phyloP scores from a whole-genome alignment of 1,284 basidiomycete genomes.

The Tilletia caries region DNA sequence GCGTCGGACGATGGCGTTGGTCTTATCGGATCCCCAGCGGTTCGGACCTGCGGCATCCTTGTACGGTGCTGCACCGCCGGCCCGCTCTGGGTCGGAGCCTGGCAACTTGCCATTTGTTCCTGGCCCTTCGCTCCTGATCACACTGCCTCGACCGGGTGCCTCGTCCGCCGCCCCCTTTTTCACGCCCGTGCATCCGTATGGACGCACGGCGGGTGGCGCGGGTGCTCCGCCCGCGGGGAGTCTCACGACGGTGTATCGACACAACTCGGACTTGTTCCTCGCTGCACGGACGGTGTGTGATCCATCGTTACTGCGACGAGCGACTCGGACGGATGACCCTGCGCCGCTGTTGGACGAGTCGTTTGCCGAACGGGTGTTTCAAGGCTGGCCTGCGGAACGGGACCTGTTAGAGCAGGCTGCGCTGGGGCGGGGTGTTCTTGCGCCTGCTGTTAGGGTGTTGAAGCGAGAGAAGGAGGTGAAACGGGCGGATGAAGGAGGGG shows the following conservation, averaged over 20 bases:
- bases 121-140: neutral
- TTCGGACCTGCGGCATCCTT: neutral
- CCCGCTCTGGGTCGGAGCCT: conserved; percentile 1
- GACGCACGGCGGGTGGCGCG: conserved; percentile 34
- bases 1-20: neutral
- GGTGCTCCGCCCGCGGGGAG: conserved; percentile 36
- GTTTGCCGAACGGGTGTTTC: conserved; percentile 49
- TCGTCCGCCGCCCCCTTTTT: conserved; percentile 31
- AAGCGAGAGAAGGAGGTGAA: conserved; percentile 11
- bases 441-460: conserved; percentile 1
- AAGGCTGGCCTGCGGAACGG: conserved; percentile 42
- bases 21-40: conserved; percentile 5
- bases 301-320: conserved; percentile 33
- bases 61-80: neutral
- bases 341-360: conserved; percentile 45
- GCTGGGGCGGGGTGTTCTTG: conserved; percentile 3
- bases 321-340: conserved; percentile 41
- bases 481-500: neutral
- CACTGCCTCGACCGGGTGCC: neutral
- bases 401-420: conserved; percentile 29
- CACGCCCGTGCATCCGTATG: conserved; percentile 42
- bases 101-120: conserved; percentile 1
- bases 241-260: conserved; percentile 40
- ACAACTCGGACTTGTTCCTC: conserved; percentile 36
- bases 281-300: conserved; percentile 36